Base-by-base conservation (phyloP, 1,284 basidiomycete genomes). In the Mycosarcoma maydis region DNA sequence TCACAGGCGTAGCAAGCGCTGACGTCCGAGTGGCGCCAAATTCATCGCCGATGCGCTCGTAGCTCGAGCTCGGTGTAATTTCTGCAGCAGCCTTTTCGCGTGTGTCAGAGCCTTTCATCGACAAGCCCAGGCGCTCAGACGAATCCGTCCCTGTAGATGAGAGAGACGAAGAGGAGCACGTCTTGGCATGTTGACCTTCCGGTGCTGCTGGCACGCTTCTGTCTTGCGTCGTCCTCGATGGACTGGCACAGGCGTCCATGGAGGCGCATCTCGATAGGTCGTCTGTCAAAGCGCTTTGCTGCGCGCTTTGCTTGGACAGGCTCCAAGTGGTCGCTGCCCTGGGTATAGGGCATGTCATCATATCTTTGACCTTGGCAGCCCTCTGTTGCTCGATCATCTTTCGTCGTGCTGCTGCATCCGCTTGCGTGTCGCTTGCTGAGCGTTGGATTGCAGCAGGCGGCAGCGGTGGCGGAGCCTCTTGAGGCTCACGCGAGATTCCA, bases 1-100 rank as follows among this genome's bases (percentile, higher is more conserved):
- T 47, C 1, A 52, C 46, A 24, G 44, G 17, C 34, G 20, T n/a
- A 10, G 24, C 27, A 13, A n/a, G n/a, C n/a, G n/a, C n/a, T n/a
- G n/a, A 19, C 11, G 39, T 7, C 10, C 16, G 19, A 17, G 20
- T 32, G 8, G 23, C 37, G 14, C 26, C 54, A n/a, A n/a, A n/a
- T n/a, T n/a, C n/a, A 22, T 69, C 58, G 9, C 51, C 40, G 30
- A 66, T 54, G 3, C 40, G 53, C 27, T 67, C 70, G 33, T 56
- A 75, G 53, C 73, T 75, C 38, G 73, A 59, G 54, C 73, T 75
- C 13, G 73, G 73, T 41, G 73, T 75, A 10, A 75, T 64, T 32
- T 49, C 51, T 22, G 55, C 17, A 3, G 44, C 45, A 17, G 16
- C 23, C n/a, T 42, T 39, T n/a, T 33, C 47, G 8, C 29, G 20